Base-by-base conservation (phyloP, 2,329 filamentous ascomycete genomes). In the Albophoma yamanashiensis region DNA sequence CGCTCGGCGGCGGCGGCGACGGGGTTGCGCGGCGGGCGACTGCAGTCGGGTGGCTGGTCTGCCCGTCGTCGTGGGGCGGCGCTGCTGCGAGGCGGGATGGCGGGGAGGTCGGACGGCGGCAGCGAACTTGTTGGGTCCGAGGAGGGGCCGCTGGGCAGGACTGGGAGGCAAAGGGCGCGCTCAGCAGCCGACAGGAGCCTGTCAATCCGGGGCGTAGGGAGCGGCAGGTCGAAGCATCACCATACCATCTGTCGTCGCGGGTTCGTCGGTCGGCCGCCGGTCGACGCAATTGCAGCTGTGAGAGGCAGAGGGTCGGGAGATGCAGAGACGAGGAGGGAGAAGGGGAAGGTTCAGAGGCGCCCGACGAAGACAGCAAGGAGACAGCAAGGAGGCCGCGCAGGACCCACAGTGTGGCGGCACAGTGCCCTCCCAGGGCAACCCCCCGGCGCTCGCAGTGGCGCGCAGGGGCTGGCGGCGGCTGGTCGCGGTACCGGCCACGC, bases 161-260 rank as follows among this genome's bases (percentile, higher is more conserved):
- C 31, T 55, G 50, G 31, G 62, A 65, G 62, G 56, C 59, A 60
- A 62, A 53, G 58, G 64, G 62, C 64, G 68, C 65, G 65, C 64
- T 67, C 63, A 64, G 64, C 65, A 60, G 62, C 62, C 64, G 65
- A 68, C 64, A 64, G 64, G 60, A 67, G 66, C 68, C 70, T 70
- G 61, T 64, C 64, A 68, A 64, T 66, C 67, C 60, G 59, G 60
- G 59, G 62, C 61, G 63, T 61, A 62, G 43, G 59, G 58, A 63
- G 62, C 62, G 59, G 58, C 60, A 62, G 58, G 56, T 57, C 61
- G 62, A 64, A 65, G 62, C 67, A 66, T 70, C 67, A 66, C 66
- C 67, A 69, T 68, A 65, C 66, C 64, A 66, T 64, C 66, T 50
- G 67, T 67, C 61, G 66, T 70, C 64, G 62, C 66, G 60, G 66